These are phyloP conservation scores for Poronia punctata DNA, from an alignment of 495 filamentous ascomycete genomes.

Conservation along the genomic window DNA sequence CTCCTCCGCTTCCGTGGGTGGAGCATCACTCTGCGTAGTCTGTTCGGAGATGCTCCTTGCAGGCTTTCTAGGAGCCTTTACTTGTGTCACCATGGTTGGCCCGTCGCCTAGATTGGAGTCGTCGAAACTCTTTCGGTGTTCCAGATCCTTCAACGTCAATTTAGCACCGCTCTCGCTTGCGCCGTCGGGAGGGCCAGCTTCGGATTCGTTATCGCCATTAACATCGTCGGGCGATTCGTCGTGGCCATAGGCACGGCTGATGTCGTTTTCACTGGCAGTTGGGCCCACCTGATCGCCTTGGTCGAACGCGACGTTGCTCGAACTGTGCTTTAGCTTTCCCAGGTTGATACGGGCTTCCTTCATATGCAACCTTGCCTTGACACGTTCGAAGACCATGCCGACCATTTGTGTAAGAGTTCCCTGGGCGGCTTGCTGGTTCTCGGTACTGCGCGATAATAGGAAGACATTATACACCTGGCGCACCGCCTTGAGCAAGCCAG, in stretches of 20 bases:
- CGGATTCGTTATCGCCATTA: slow-evolving; percentile 39
- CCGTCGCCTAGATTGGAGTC: slow-evolving; percentile 86
- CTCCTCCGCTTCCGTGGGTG: slow-evolving; percentile 32
- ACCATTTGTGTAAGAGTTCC: slow-evolving; percentile 98
- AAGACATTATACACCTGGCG: slow-evolving; percentile 99
- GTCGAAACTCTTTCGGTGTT: slow-evolving; percentile 88
- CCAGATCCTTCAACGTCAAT: slow-evolving; percentile 91
- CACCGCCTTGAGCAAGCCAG: slow-evolving; percentile 94
- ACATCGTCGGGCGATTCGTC: slow-evolving; percentile 34
- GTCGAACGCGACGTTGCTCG: slow-evolving; percentile 41
- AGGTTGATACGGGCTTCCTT: slow-evolving; percentile 64
- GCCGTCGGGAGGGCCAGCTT: slow-evolving; percentile 45
- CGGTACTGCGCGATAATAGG: slow-evolving; percentile 79
- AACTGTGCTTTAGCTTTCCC: slow-evolving; percentile 40
- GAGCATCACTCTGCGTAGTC: slow-evolving; percentile 41
- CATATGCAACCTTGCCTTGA: slow-evolving; percentile 76
- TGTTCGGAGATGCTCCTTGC: slow-evolving; percentile 53
- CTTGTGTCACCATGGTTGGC: slow-evolving; percentile 85
- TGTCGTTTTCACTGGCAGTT: slow-evolving; percentile 26
- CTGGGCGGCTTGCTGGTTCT: slow-evolving; percentile 94
- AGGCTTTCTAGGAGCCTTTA: slow-evolving; percentile 49
- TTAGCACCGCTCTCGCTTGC: slow-evolving; percentile 56
- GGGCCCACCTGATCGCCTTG: slow-evolving; percentile 30
- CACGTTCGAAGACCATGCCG: slow-evolving; percentile 92
- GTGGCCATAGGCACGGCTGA: slow-evolving; percentile 17